Evolutionary conservation across 768 basidiomycete genomes (phyloP), one percentile per base, ranked within the genome.

Genomic region (Suillus clintonianus): DNA sequence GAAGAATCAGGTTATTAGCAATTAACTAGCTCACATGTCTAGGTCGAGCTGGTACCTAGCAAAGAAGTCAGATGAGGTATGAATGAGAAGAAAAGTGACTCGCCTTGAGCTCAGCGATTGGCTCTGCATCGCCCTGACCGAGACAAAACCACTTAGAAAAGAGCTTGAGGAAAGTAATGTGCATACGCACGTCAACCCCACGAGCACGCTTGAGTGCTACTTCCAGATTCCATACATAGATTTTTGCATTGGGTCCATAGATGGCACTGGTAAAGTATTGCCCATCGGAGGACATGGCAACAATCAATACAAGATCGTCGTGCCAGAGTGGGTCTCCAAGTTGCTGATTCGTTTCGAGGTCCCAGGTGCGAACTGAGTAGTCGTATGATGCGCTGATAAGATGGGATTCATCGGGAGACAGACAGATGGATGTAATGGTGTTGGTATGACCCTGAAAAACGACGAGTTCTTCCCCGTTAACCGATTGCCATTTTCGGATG

Each of bases 241-340:
- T 76, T 45, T 83, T 79, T 64, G 86, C 82, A 72, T 97, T 95
- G 69, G 84, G 84, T 0, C 94, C 94, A 14, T 1, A 2, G 36
- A 36, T 36, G 11, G 87, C 94, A 68, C 90, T 94, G 3, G 88
- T 92, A 6, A 97, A 80, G 59, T 88, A 86, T 69, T 83, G 88
- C 14, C 91, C 94, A 77, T 97, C 93, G 2, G 83, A 81, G 67
- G 91, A 94, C 45, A 95, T 70, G 5, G 94, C 91, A 5, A 97
- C 80, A 9, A 85, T 82, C 30, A 91, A 80, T 0, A 97, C 84
- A 75, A 92, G 89, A 68, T 92, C 92, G 10, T 83, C 87, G 72
- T 97, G 95, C 0, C 93, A 93, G 62, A 82, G 75, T 4, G 84
- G 72, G n/a, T n/a, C n/a, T n/a, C n/a, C n/a, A n/a, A n/a, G n/a